Percentiles rank a stretch among this genome's conserved stretches.
Conservation (phyloP, 2,329 filamentous ascomycete species). For the Scortechinia acanthostroma region DNA sequence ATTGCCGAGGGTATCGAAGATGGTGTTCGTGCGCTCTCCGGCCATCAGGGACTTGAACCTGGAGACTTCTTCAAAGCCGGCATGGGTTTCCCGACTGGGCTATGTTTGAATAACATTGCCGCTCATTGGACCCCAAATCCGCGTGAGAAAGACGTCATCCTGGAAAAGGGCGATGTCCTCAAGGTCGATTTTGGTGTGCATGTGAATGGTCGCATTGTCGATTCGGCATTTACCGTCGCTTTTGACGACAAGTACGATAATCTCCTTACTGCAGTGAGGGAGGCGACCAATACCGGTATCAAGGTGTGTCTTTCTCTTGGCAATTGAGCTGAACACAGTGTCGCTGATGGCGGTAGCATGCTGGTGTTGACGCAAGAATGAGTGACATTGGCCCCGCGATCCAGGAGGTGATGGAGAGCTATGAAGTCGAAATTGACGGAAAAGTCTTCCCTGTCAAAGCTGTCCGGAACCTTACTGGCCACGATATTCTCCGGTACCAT, state of each 20-base stretch:
- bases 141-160: conserved; percentile 59
- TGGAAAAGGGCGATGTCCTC: conserved; percentile 70
- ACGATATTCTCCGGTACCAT: conserved; percentile 42
- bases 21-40: conserved; percentile 38
- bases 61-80: conserved; percentile 40
- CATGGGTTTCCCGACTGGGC: conserved; percentile 46
- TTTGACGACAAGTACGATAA: conserved; percentile 73
- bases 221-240: conserved; percentile 73
- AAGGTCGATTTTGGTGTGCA: conserved; percentile 80
- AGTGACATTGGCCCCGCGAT: conserved; percentile 46
- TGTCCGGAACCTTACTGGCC: conserved; percentile 43
- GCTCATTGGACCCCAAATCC: conserved; percentile 51
- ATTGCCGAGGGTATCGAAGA: conserved; percentile 46
- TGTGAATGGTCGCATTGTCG: conserved; percentile 72
- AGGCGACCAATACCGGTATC: conserved; percentile 58
- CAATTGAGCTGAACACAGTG: conserved; percentile 5
- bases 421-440: conserved; percentile 45
- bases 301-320: conserved; percentile 16
- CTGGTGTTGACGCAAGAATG: conserved; percentile 46
- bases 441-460: conserved; percentile 44
- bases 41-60: conserved; percentile 38
- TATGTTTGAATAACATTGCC: conserved; percentile 41
- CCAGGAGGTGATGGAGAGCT: conserved; percentile 55
- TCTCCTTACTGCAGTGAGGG: conserved; percentile 66
- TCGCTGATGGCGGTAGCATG: conserved; percentile 16